Percentiles rank a stretch among this genome's conserved stretches.
Evolutionary conservation across 495 filamentous ascomycete genomes (phyloP).

Genomic region (Penicillium manginii): DNA sequence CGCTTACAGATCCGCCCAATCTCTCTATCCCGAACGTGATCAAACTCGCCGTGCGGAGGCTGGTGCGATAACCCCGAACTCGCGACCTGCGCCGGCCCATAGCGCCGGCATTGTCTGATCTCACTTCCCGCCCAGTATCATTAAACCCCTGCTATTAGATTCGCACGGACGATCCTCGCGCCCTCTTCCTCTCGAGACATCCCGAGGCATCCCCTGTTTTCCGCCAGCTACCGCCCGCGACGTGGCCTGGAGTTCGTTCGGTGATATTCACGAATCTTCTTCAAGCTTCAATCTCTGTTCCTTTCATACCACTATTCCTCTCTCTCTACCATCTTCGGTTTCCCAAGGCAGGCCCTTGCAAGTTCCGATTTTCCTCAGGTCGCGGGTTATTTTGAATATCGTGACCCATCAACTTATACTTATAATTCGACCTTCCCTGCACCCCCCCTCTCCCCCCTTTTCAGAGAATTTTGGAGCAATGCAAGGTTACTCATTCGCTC

Average conservation of each 20-base stretch:
- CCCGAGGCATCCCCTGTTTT: too few species aligned
- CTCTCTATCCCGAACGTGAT: too few species aligned
- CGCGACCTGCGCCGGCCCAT: slow-evolving; percentile 4
- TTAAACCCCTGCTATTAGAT: background rate
- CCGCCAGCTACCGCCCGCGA: too few species aligned
- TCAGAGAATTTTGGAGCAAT: slow-evolving; percentile 21
- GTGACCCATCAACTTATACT: background rate
- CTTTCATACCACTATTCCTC: background rate
- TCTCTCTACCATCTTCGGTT: background rate
- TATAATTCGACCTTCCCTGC: slow-evolving; percentile 2
- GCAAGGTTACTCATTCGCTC: slow-evolving; percentile 54
- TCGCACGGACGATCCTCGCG: slow-evolving; percentile 1
- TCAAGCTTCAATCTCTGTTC: background rate
- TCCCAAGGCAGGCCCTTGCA: slow-evolving; percentile 23
- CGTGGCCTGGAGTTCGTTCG: too few species aligned
- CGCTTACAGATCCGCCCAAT: background rate
- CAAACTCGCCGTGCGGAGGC: slow-evolving; percentile 3
- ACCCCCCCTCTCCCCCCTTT: background rate
- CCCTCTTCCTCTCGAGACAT: background rate
- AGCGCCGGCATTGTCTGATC: slow-evolving; percentile 1
- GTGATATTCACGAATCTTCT: too few species aligned
- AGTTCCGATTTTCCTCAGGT: slow-evolving; percentile 9
- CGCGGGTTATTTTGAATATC: background rate
- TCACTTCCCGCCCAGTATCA: background rate
- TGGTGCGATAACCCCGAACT: background rate